A percentile compares a stretch with the other conserved stretches of the same genome.
phyloP scores from a whole-genome alignment of 2,329 filamentous ascomycete genomes.

The Talaromyces sp. region DNA sequence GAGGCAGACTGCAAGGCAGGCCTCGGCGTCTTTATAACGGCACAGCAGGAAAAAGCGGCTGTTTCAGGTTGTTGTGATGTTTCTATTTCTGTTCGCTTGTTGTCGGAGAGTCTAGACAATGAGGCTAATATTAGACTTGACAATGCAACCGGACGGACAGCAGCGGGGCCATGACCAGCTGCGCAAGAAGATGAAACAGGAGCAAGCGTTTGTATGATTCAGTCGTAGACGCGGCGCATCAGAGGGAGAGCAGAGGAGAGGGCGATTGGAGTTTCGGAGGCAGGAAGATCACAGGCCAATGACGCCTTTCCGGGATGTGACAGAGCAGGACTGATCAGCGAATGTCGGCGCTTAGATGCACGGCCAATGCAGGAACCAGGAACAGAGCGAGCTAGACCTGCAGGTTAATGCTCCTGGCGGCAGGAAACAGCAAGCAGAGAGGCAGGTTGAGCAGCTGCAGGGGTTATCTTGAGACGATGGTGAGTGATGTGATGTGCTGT shows the following conservation, averaged over 20 bases:
- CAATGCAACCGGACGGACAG: background rate
- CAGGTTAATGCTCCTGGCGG: background rate
- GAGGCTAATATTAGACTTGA: background rate
- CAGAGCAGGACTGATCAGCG: background rate
- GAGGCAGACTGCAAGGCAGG: background rate
- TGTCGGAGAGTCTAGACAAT: background rate
- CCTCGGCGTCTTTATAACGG: conserved; percentile 2
- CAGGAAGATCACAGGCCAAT: background rate
- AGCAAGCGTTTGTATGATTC: background rate
- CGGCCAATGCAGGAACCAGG: conserved; percentile 9
- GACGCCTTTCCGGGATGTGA: background rate
- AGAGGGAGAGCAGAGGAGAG: background rate
- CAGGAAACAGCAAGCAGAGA: background rate
- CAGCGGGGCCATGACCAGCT: background rate
- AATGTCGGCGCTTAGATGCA: conserved; percentile 9
- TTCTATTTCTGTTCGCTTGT: conserved; percentile 9
- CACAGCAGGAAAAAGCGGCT: conserved; percentile 1
- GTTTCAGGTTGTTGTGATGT: conserved; percentile 11
- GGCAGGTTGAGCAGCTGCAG: background rate
- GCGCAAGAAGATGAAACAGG: background rate
- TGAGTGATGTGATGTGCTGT: background rate
- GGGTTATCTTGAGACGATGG: background rate
- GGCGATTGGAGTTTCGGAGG: background rate
- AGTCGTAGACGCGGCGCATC: background rate
- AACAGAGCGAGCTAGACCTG: background rate